Conservation (phyloP, 2,329 filamentous ascomycete genomes). For the Fusarium lateritium region DNA sequence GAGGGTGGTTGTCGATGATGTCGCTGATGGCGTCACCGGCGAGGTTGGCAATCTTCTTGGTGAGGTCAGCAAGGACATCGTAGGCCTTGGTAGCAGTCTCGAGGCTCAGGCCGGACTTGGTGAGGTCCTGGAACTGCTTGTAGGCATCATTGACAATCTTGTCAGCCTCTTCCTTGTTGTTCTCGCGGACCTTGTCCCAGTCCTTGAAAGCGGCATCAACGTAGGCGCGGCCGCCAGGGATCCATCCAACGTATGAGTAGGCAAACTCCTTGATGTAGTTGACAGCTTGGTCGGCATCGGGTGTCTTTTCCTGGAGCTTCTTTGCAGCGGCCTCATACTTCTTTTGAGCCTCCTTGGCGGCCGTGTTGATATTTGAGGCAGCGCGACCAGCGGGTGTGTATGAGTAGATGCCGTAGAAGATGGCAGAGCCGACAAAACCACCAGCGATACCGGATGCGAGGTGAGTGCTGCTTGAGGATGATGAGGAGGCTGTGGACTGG, state of each 20-base stretch:
- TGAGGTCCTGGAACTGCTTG: slow-evolving; percentile 73
- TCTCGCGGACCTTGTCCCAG: slow-evolving; percentile 75
- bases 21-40: slow-evolving; percentile 74
- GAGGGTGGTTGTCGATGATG: slow-evolving; percentile 80
- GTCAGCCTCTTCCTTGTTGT: slow-evolving; percentile 79
- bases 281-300: slow-evolving; percentile 76
- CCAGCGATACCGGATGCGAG: slow-evolving; percentile 60
- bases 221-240: slow-evolving; percentile 78
- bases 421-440: slow-evolving; percentile 59
- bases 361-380: slow-evolving; percentile 61
- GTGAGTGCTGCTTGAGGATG: slow-evolving; percentile 50
- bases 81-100: slow-evolving; percentile 74
- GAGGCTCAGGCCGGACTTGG: slow-evolving; percentile 72
- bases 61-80: slow-evolving; percentile 73
- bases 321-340: slow-evolving; percentile 73
- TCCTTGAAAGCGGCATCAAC: slow-evolving; percentile 80
- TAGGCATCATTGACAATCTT: slow-evolving; percentile 78
- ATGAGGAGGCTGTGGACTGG: slow-evolving; percentile 57
- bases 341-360: slow-evolving; percentile 68
- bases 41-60: slow-evolving; percentile 71
- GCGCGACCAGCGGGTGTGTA: slow-evolving; percentile 61
- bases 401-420: slow-evolving; percentile 61
- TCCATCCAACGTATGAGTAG: slow-evolving; percentile 78
- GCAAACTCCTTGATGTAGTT: slow-evolving; percentile 75
- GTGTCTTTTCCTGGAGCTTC: slow-evolving; percentile 73